Base-by-base conservation (phyloP, 371 early-diverging fungal species). In the Blakeslea trispora region DNA sequence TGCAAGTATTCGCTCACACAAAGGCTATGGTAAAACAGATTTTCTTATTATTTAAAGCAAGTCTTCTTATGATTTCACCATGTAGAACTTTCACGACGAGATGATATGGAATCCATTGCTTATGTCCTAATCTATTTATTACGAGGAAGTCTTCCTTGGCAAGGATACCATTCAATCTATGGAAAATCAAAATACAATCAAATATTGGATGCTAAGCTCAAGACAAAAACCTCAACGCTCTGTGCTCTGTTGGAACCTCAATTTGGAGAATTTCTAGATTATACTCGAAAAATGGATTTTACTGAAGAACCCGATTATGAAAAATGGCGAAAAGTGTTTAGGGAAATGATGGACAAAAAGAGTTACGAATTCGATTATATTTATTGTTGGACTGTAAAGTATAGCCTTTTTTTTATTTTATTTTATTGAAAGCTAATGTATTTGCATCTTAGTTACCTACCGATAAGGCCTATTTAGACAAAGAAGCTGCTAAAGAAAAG, bases 281-380 rank as follows among this genome's bases (percentile, higher is more conserved):
- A 53, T 19, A 15, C 34, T 1, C 8, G 34, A 42, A 32, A 18
- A 17, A 15, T 99, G 46, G 83, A 91, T 28, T 99, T 98, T 72
- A 97, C 96, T 59, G 97, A 97, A 62, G 90, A 90, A 72, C 99
- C 99, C 15, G 95, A 98, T 64, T 99, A 99, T 78, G 81, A 83
- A 35, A 95, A 96, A 77, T 74, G 98, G 45, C 88, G 90, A 56
- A 89, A 92, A 54, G 73, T 98, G 10, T 95, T 99, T 81, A 37
- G 11, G 37, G 3, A 4, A 37, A 1, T 37, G 9, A 37, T 37
- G 37, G 37, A 37, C 2, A 9, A 14, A 2, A 37, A 37, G 14
- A 37, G 11, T 13, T 37, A 37, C 11, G 37, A 37, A 2, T 37
- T 37, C 11, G 37, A 37, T 14, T 37, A 37, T 14, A 37, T 37